Conservation (phyloP, 2,329 filamentous ascomycete species). For the Cadophora luteo-olivacea region DNA sequence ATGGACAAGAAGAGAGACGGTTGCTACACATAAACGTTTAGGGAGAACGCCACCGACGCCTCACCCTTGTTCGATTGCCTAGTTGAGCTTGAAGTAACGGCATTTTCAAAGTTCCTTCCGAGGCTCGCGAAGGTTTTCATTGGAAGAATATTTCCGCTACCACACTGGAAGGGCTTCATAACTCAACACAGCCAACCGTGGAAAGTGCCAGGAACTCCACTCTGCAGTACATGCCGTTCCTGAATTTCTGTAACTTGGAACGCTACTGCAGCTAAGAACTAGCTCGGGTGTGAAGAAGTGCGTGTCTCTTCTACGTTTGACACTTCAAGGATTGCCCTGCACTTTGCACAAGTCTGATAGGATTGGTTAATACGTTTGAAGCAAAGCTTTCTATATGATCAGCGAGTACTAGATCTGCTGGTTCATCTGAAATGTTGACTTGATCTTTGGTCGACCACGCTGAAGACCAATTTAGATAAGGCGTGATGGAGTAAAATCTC, state of each 20-base stretch:
- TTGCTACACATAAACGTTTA: background rate
- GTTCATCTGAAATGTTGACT: background rate
- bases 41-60: background rate
- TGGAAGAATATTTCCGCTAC: constrained; percentile 1
- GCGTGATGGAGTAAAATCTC: background rate
- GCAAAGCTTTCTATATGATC: background rate
- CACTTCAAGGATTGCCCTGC: background rate
- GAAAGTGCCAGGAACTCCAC: background rate
- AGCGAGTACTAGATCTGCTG: background rate
- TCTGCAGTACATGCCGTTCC: background rate
- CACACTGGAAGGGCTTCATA: background rate
- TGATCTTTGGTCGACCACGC: background rate
- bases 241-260: background rate
- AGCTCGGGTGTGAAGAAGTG: background rate
- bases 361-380: background rate
- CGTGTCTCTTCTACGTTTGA: background rate
- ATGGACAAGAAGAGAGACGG: background rate
- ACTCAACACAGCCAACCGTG: background rate
- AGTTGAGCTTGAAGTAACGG: constrained; percentile 1
- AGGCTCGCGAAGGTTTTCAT: background rate
- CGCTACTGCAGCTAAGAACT: constrained; percentile 1
- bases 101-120: background rate
- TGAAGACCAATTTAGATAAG: background rate
- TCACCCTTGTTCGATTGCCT: background rate
- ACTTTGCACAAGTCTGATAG: background rate